phyloP scores from a whole-genome alignment of 176 grass and related monocot species.

The Zea luxurians region DNA sequence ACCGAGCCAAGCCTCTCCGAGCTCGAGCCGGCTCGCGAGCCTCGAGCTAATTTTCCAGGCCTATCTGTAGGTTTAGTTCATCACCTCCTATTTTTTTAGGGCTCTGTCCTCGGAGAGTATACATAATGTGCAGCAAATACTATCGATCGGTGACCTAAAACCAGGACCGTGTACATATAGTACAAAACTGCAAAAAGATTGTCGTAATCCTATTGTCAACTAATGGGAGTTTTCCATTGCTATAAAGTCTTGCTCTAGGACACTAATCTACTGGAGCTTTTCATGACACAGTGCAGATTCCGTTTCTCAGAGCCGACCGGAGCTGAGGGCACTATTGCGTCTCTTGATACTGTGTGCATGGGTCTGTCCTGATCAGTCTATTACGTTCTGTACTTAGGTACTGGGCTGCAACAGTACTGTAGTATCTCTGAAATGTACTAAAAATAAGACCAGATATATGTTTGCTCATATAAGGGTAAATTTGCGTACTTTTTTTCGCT shows the following conservation, averaged over 20 bases:
- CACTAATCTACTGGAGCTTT: not conserved
- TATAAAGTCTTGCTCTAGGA: not conserved
- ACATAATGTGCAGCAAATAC: not conserved
- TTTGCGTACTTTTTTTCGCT: not conserved
- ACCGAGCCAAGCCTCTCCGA: too few relatives aligned
- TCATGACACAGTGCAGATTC: conserved; percentile 34
- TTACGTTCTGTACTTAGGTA: not conserved
- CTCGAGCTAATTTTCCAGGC: too few relatives aligned
- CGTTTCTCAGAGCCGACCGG: not conserved
- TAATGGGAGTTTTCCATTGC: conserved; percentile 15
- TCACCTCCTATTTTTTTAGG: too few relatives aligned
- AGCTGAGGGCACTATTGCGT: not conserved
- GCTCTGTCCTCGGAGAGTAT: too few relatives aligned
- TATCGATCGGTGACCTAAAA: conserved; percentile 13
- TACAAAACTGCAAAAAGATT: not conserved
- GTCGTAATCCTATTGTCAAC: not conserved
- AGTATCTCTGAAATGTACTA: not conserved
- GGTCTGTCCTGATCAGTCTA: not conserved
- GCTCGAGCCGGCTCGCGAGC: too few relatives aligned
- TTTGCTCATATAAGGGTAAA: not conserved
- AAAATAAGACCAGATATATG: not conserved
- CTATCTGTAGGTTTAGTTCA: too few relatives aligned
- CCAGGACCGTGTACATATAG: not conserved
- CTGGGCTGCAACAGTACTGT: not conserved
- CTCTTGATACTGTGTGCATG: not conserved